phyloP scores from a whole-genome alignment of 108 stramenopile species.

The Discostella pseudostelligera region DNA sequence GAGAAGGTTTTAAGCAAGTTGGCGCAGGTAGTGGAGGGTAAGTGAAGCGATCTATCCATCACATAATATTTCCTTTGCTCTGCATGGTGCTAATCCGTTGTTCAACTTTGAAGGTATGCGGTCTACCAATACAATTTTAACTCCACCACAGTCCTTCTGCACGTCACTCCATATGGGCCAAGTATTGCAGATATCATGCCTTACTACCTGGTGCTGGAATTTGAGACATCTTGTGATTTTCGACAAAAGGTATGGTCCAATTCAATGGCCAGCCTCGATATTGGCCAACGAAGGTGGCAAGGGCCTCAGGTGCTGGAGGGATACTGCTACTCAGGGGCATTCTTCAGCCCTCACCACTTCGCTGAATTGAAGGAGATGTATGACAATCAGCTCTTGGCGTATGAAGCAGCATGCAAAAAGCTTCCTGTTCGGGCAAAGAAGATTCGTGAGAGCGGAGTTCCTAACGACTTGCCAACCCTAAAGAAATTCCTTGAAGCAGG shows the following conservation, averaged over 20 bases:
- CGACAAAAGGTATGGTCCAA: conserved; percentile 38
- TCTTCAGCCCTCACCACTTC: conserved; percentile 69
- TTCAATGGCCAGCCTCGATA: conserved; percentile 16
- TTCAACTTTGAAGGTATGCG: conserved; percentile 53
- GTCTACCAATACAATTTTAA: conserved; percentile 41
- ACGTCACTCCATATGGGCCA: conserved; percentile 75
- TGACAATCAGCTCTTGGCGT: conserved; percentile 47
- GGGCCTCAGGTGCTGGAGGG: conserved; percentile 47
- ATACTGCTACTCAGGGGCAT: conserved; percentile 66
- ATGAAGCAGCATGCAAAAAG: conserved; percentile 56
- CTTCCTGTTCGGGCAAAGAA: conserved; percentile 31
- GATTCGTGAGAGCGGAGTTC: conserved; percentile 42
- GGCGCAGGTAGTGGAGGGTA: conserved; percentile 38
- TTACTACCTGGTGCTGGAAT: conserved; percentile 62
- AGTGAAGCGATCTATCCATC: conserved; percentile 20
- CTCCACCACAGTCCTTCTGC: conserved; percentile 43
- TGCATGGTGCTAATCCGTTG: not conserved
- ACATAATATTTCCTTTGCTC: not conserved
- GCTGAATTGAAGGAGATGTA: conserved; percentile 60
- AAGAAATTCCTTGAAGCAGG: conserved; percentile 63
- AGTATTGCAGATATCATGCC: conserved; percentile 67
- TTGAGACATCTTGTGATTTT: conserved; percentile 31
- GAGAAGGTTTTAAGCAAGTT: conserved; percentile 40
- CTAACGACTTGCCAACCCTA: conserved; percentile 55
- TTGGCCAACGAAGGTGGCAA: conserved; percentile 1